A percentile compares a stretch with the other conserved stretches of the same genome.
Conservation (phyloP, 768 basidiomycete genomes). For the Lactarius pseudohatsudake region DNA sequence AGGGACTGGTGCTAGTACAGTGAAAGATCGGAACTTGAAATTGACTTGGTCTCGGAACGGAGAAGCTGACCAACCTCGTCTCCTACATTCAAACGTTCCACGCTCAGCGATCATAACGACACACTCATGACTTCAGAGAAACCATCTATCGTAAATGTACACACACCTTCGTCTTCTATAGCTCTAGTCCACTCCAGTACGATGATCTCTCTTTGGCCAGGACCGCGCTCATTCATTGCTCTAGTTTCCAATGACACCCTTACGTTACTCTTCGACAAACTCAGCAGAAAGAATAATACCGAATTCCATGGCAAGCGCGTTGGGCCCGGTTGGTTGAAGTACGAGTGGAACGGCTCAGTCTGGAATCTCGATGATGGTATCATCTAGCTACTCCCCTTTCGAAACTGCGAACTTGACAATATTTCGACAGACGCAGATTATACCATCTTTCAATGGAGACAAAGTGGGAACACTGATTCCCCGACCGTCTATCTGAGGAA, state of each 20-base stretch:
- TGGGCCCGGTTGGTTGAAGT: slow-evolving; percentile 82
- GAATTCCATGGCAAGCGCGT: slow-evolving; percentile 62
- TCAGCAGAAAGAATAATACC: slow-evolving; percentile 62
- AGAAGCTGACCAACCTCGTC: not conserved
- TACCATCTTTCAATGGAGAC: slow-evolving; percentile 79
- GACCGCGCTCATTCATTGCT: slow-evolving; percentile 5
- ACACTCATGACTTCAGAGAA: slow-evolving; percentile 34
- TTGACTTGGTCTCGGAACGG: not conserved
- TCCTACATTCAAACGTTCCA: not conserved
- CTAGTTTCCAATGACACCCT: slow-evolving; percentile 71
- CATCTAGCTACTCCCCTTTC: slow-evolving; percentile 5
- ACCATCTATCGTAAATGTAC: slow-evolving; percentile 63
- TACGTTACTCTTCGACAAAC: slow-evolving; percentile 62
- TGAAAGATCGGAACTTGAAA: slow-evolving; percentile 8
- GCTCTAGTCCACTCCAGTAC: slow-evolving; percentile 73
- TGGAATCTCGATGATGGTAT: slow-evolving; percentile 91
- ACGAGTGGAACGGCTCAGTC: slow-evolving; percentile 71
- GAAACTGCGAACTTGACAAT: slow-evolving; percentile 13
- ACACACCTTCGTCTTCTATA: slow-evolving; percentile 74
- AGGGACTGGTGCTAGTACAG: not conserved
- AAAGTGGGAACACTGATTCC: slow-evolving; percentile 39
- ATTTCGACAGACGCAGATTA: slow-evolving; percentile 71
- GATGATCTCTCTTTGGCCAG: slow-evolving; percentile 32
- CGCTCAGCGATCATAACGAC: not conserved
- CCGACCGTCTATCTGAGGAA: slow-evolving; percentile 67